phyloP scores from a whole-genome alignment of 129 eudicot species.

The Centella asiatica region DNA sequence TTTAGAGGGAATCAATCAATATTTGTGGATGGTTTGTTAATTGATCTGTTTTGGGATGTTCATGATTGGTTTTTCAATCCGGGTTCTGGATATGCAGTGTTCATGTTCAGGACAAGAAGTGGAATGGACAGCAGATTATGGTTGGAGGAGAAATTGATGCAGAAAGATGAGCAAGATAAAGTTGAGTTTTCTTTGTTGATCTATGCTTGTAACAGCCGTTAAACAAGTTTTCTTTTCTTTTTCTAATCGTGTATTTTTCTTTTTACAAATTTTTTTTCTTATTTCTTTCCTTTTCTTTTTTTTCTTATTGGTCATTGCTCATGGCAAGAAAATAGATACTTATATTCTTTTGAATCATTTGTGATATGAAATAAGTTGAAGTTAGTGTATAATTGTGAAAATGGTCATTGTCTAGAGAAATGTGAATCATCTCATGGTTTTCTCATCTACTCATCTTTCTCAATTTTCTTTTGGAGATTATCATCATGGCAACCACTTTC shows the following conservation, averaged over 20 bases:
- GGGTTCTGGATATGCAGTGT: conserved; percentile 40
- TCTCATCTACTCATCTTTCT: background rate
- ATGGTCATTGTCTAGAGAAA: background rate
- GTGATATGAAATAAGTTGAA: conserved; percentile 2
- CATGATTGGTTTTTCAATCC: conserved; percentile 75
- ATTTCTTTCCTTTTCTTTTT: background rate
- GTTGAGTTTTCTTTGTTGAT: conserved; percentile 21
- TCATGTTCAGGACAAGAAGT: conserved; percentile 32
- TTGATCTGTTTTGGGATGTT: conserved; percentile 97
- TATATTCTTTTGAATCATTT: background rate
- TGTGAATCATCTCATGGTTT: conserved; percentile 2
- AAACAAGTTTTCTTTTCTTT: background rate
- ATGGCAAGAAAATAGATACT: conserved; percentile 8
- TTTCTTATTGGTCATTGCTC: conserved; percentile 4
- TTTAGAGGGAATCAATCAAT: conserved; percentile 86
- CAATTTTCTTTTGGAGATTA: background rate
- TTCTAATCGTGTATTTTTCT: background rate
- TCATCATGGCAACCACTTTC: no score
- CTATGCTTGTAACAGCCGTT: conserved; percentile 19
- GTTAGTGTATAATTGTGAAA: background rate
- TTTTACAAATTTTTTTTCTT: background rate
- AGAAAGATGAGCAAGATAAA: conserved; percentile 12
- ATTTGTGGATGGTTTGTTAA: conserved; percentile 75
- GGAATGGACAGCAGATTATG: conserved; percentile 33
- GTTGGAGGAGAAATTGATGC: conserved; percentile 18